These are phyloP conservation scores for Aspergillus oerlinghausenensis DNA, from an alignment of 2,329 filamentous ascomycete species.

Conservation along the genomic window DNA sequence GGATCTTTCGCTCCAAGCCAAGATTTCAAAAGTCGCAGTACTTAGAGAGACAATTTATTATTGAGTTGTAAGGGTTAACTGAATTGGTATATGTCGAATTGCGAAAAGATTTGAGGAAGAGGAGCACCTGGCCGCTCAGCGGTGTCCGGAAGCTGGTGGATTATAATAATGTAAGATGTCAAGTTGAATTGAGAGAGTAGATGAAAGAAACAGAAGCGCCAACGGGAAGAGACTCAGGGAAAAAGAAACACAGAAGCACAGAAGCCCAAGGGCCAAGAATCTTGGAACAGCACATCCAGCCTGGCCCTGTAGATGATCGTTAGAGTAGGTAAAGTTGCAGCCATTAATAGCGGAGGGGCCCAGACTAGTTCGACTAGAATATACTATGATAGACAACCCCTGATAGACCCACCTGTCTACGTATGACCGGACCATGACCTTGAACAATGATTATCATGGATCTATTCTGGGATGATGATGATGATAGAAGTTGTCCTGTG, in stretches of 20 bases:
- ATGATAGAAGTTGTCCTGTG: not conserved
- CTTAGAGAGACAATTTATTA: not conserved
- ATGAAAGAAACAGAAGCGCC: not conserved
- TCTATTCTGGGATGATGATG: not conserved
- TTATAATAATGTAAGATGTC: not conserved
- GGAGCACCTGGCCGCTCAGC: conserved; percentile 1
- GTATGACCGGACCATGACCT: not conserved
- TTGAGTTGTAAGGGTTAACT: not conserved
- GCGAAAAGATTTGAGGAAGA: not conserved
- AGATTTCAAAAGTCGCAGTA: not conserved
- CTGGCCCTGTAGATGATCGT: not conserved
- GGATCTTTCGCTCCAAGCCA: not conserved
- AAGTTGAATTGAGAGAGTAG: not conserved
- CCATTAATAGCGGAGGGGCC: not conserved
- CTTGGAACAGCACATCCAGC: not conserved
- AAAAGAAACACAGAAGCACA: not conserved
- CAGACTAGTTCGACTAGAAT: not conserved
- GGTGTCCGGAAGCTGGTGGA: not conserved
- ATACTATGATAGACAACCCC: not conserved
- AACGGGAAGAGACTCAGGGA: not conserved
- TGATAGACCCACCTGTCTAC: not conserved
- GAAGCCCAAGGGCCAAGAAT: not conserved
- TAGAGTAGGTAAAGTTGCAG: not conserved
- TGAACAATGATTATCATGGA: not conserved
- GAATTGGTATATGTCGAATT: not conserved